phyloP scores from a whole-genome alignment of 2,329 filamentous ascomycete genomes.

The Diaporthe australafricana region DNA sequence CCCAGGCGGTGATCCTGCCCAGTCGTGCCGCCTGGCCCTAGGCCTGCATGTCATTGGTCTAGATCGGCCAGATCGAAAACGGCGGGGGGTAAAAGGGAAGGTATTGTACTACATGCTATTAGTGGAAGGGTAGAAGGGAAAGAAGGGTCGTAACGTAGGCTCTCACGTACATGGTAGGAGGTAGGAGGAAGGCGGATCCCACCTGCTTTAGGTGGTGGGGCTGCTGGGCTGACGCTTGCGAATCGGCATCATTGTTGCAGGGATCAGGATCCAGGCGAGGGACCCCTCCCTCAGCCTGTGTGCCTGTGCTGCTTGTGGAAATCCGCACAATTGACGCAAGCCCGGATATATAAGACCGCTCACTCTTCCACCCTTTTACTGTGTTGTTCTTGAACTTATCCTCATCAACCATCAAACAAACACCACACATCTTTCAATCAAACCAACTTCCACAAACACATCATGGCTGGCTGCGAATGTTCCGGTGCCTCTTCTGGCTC shows the following conservation, averaged over 20 bases:
- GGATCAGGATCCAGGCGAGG: not conserved
- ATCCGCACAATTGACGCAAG: conserved; percentile 24
- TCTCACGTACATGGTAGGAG: not conserved
- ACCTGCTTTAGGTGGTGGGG: not conserved
- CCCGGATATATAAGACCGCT: conserved; percentile 26
- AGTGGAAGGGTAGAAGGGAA: not conserved
- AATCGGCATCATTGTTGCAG: conserved; percentile 11
- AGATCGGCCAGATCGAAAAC: not conserved
- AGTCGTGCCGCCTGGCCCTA: not conserved
- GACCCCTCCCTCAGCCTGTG: not conserved
- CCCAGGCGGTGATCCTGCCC: conserved; percentile 1
- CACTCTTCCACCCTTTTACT: not conserved
- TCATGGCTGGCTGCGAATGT: conserved; percentile 36
- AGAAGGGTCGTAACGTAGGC: not conserved
- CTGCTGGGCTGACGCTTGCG: conserved; percentile 17
- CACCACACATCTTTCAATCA: not conserved
- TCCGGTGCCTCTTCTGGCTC: conserved; percentile 22
- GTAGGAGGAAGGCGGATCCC: not conserved
- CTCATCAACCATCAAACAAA: conserved; percentile 3
- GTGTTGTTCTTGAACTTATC: not conserved
- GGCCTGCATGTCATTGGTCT: not conserved
- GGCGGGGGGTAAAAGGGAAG: not conserved
- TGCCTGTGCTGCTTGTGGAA: not conserved
- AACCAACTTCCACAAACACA: conserved; percentile 9
- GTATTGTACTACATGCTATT: no score